Percentiles rank a stretch among this genome's conserved stretches.
phyloP scores from a whole-genome alignment of 768 basidiomycete species.

The Lactifluus echinatus region DNA sequence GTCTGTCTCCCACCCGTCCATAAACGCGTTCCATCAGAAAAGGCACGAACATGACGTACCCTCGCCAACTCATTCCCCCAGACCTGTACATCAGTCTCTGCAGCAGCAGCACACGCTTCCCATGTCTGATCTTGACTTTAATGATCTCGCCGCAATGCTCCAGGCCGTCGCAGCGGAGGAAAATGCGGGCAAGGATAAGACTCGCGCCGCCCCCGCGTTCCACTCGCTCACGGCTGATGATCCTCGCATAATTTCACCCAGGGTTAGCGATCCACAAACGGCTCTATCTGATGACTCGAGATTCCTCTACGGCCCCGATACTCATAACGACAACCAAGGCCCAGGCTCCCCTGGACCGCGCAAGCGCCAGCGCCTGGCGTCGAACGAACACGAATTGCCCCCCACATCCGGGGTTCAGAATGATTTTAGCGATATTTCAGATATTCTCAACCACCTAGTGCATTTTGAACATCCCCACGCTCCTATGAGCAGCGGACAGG shows the following conservation, averaged over 20 bases:
- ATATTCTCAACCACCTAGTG: conserved; percentile 67
- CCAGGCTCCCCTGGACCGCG: conserved; percentile 11
- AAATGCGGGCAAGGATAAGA: conserved; percentile 42
- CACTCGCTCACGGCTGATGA: conserved; percentile 64
- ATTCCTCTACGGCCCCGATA: conserved; percentile 31
- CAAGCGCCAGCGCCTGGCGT: conserved; percentile 21
- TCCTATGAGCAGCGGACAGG: neutral
- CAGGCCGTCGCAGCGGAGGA: conserved; percentile 46
- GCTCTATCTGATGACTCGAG: conserved; percentile 24
- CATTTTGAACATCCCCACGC: conserved; percentile 55
- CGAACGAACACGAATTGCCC: conserved; percentile 27
- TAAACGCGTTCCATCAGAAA: conserved; percentile 24
- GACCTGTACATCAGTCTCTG: conserved; percentile 5
- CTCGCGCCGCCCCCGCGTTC: conserved; percentile 68
- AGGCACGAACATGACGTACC: conserved; percentile 16
- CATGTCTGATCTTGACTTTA: conserved; percentile 42
- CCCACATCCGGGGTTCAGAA: conserved; percentile 42
- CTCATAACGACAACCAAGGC: conserved; percentile 28
- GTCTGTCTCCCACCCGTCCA: conserved; percentile 55
- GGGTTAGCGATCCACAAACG: conserved; percentile 5
- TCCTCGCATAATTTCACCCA: conserved; percentile 14
- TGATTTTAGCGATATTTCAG: conserved; percentile 71
- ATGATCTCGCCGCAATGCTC: conserved; percentile 66
- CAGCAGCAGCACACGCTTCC: neutral
- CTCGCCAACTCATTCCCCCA: conserved; percentile 6